Conservation (phyloP, 2,329 filamentous ascomycete genomes). For the Orbilia ellipsospora region DNA sequence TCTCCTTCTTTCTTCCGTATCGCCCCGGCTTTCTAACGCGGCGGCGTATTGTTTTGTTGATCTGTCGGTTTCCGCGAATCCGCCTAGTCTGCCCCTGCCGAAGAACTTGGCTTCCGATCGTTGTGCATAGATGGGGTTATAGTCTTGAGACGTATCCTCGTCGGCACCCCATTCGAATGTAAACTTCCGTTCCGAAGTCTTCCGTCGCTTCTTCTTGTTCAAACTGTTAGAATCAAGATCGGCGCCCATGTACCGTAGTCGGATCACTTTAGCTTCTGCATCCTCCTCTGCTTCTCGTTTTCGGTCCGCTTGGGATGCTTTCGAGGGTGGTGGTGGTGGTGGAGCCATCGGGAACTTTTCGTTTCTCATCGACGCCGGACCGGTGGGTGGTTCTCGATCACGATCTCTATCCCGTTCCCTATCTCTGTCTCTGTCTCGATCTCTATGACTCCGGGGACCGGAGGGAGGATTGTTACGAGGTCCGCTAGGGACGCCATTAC, state of each 20-base stretch:
- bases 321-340: conserved; percentile 59
- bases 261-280: conserved; percentile 78
- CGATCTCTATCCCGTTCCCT: conserved; percentile 53
- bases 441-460: conserved; percentile 58
- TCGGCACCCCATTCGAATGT: conserved; percentile 98
- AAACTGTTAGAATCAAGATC: conserved; percentile 87
- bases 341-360: conserved; percentile 53
- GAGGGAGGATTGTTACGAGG: conserved; percentile 51
- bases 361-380: conserved; percentile 60
- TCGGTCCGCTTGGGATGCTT: conserved; percentile 57
- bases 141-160: conserved; percentile 87
- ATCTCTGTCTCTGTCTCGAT: conserved; percentile 56
- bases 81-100: conserved; percentile 74
- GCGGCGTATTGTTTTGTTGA: conserved; percentile 72
- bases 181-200: conserved; percentile 96
- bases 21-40: conserved; percentile 78
- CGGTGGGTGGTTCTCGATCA: conserved; percentile 54
- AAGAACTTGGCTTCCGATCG: conserved; percentile 76
- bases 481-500: conserved; percentile 53
- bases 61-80: conserved; percentile 67
- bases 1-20: conserved; percentile 78
- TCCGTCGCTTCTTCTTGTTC: conserved; percentile 92
- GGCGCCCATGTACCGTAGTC: conserved; percentile 89
- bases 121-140: conserved; percentile 82
- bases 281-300: conserved; percentile 66